A percentile compares a stretch with the other conserved stretches of the same genome.
phyloP scores from a whole-genome alignment of 2,329 filamentous ascomycete genomes.

The Colletotrichum filicis region DNA sequence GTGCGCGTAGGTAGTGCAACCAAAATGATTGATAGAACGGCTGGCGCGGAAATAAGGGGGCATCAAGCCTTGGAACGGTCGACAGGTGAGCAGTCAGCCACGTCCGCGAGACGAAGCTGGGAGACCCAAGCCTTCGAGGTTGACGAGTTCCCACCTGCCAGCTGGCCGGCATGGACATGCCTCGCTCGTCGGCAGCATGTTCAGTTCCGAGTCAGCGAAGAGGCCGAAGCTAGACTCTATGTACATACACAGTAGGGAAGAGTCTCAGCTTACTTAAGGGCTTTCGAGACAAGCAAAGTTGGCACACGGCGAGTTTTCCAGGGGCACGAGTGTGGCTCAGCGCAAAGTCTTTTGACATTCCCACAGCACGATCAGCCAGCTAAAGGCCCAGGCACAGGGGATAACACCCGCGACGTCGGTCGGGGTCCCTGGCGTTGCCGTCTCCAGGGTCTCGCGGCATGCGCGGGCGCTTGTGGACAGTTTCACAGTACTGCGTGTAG shows the following conservation, averaged over 20 bases:
- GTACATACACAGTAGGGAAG: background rate
- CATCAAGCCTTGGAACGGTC: background rate
- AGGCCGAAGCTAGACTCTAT: background rate
- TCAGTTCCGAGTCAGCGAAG: background rate
- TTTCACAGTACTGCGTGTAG: background rate
- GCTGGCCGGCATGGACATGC: conserved; percentile 17
- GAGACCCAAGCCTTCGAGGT: conserved; percentile 5
- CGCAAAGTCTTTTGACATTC: background rate
- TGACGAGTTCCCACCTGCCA: conserved; percentile 11
- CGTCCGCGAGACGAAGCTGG: background rate
- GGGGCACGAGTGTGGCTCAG: conserved; percentile 28
- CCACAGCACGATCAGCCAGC: background rate
- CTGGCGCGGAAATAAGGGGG: conserved; percentile 1
- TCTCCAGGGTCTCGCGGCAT: conserved; percentile 5
- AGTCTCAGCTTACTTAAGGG: background rate
- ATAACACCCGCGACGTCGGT: background rate
- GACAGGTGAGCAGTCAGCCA: conserved; percentile 14
- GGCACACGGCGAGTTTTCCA: background rate
- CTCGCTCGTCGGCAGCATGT: background rate
- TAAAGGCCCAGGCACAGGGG: background rate
- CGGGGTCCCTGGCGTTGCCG: conserved; percentile 1
- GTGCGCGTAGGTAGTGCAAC: background rate
- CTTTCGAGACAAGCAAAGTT: background rate
- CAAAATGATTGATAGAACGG: background rate
- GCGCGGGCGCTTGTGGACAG: background rate